Evolutionary conservation across 179 eudicot species (phyloP), one percentile per base, ranked within the genome.

Genomic region (Nepenthes alata): DNA sequence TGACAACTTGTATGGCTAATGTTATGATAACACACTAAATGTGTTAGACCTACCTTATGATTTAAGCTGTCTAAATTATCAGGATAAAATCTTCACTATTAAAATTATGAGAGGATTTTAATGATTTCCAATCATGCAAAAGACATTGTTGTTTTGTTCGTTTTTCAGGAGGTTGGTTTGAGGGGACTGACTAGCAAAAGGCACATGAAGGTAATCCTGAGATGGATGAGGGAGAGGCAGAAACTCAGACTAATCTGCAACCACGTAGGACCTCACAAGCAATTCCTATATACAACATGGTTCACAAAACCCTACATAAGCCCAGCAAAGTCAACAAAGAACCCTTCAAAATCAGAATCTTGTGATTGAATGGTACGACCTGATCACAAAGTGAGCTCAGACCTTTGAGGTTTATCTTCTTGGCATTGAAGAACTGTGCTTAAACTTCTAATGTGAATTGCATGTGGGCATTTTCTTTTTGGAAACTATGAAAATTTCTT

Each of bases 201-300:
- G 35, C 96, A 91, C 61, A 89, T 91, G 98, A 91, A 91, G 70
- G 77, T 82, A 50, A 82, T 91, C 15, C 57, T 91, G 72, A 79
- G 86, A 78, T 89, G 98, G 96, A 91, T 91, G 98, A 79, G 75
- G 73, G 86, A 91, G 78, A 81, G 97, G 76, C 97, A 91, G 70
- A 88, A 86, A 63, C 76, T 91, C 45, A 84, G 74, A 79, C 78
- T 70, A 56, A 69, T 91, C 35, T 91, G 98, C 80, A 86, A 88
- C 76, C 96, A 86, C 72, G 85, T 76, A 8, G 96, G 98, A 2
- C 59, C 86, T 38, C 74, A 82, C 53, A 91, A 89, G 79, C 94
- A 89, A 59, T 89, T 91, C 74, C 80, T 91, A 38, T 91, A 91
- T 66, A 86, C 96, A 1, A 91, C 96, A 52, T 91, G 98, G 98